A percentile compares a stretch with the other conserved stretches of the same genome.
Evolutionary conservation across 495 filamentous ascomycete genomes (phyloP).

Genomic region (Hyaloscypha hepaticicola): DNA sequence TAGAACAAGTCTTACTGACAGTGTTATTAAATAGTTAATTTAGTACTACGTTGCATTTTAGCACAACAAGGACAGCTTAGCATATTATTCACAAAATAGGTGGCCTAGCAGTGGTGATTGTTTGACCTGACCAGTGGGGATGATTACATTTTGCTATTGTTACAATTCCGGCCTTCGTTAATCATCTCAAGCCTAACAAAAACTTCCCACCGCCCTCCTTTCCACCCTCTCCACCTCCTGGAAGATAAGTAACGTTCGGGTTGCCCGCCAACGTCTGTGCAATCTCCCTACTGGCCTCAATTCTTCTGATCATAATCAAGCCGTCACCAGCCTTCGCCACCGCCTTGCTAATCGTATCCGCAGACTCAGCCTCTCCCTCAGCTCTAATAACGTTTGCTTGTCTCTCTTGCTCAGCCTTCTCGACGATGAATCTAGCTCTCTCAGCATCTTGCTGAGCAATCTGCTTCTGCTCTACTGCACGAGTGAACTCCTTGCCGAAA

Average conservation of each 20-base stretch:
- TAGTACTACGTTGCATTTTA: no score
- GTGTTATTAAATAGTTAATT: no score
- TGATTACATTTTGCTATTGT: conserved; percentile 29
- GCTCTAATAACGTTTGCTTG: conserved; percentile 98
- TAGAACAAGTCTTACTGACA: no score
- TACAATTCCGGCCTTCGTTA: conserved; percentile 11
- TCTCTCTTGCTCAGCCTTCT: conserved; percentile 97
- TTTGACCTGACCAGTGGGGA: conserved; percentile 15
- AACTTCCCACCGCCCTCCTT: conserved; percentile 59
- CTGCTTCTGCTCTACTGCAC: conserved; percentile 99
- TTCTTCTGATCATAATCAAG: conserved; percentile 90
- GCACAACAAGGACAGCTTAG: no score
- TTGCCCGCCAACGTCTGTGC: conserved; percentile 85
- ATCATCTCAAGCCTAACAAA: conserved; percentile 49
- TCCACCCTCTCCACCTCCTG: conserved; percentile 63
- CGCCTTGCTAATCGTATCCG: conserved; percentile 89
- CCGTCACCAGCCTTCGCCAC: conserved; percentile 92
- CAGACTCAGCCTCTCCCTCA: conserved; percentile 95
- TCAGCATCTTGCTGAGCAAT: conserved; percentile 99
- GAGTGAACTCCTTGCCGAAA: conserved; percentile 98
- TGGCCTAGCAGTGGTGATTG: neutral
- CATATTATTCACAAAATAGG: neutral
- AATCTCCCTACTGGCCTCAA: conserved; percentile 97
- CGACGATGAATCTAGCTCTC: conserved; percentile 94
- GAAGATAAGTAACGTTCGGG: conserved; percentile 95